Conservation (phyloP, 768 basidiomycete genomes). For the Podaxis sp. region DNA sequence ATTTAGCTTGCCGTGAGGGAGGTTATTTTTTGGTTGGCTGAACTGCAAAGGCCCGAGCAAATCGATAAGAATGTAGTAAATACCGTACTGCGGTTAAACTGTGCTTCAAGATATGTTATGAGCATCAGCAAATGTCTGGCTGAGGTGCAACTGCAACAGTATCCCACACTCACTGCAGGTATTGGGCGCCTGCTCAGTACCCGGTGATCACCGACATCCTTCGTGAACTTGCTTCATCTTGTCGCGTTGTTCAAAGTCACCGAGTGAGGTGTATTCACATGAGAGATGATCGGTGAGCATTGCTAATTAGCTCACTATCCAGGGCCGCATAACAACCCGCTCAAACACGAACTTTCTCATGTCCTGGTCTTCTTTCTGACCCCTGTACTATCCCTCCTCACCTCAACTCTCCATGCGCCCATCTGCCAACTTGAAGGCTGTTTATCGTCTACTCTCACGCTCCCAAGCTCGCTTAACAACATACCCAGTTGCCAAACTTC, state of each 20-base stretch:
- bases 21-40: not conserved
- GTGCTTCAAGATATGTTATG: not conserved
- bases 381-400: not conserved
- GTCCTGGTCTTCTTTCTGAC: constrained; percentile 1
- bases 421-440: not conserved
- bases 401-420: not conserved
- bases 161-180: not conserved
- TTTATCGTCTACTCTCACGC: not conserved
- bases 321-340: not conserved
- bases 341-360: not conserved
- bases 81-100: not conserved
- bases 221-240: not conserved
- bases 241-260: not conserved
- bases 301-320: not conserved
- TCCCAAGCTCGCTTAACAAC: not conserved
- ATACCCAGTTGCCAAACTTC: not conserved
- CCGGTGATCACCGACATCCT: not conserved
- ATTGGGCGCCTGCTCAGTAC: not conserved
- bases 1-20: not conserved
- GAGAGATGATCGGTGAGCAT: not conserved
- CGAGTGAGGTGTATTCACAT: not conserved
- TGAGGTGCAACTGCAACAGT: not conserved
- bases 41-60: not conserved
- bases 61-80: not conserved
- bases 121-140: no score